phyloP scores from a whole-genome alignment of 2,329 filamentous ascomycete species.

The Talaromyces albobiverticillius region DNA sequence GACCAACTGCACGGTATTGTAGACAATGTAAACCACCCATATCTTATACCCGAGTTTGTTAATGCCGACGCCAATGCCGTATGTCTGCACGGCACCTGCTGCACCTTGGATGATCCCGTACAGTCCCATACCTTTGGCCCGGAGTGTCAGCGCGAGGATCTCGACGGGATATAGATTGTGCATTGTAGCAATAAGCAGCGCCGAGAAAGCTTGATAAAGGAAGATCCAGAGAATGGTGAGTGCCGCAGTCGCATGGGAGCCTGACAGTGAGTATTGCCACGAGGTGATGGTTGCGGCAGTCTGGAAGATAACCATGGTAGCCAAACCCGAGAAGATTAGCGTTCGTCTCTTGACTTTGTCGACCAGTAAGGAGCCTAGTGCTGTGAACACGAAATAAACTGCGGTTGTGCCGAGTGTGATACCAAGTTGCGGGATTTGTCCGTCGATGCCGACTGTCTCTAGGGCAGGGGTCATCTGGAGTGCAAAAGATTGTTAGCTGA shows the following conservation, averaged over 20 bases:
- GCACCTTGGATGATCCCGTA: conserved; percentile 46
- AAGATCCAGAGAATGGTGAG: conserved; percentile 50
- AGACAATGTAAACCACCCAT: conserved; percentile 51
- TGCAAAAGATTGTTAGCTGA: background rate
- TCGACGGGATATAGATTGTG: conserved; percentile 49
- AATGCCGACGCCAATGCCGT: conserved; percentile 50
- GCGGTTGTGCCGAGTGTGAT: conserved; percentile 45
- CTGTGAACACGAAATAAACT: conserved; percentile 48
- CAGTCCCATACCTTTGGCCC: conserved; percentile 47
- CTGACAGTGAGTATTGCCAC: conserved; percentile 41
- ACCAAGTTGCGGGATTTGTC: conserved; percentile 38
- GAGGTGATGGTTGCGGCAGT: conserved; percentile 48
- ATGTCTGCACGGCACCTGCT: conserved; percentile 43
- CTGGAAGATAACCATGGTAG: conserved; percentile 45
- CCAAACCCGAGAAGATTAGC: conserved; percentile 44
- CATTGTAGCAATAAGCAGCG: conserved; percentile 48
- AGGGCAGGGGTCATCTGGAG: conserved; percentile 35
- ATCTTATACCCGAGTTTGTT: conserved; percentile 50
- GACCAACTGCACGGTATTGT: conserved; percentile 49
- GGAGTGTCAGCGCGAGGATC: conserved; percentile 42
- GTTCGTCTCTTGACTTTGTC: conserved; percentile 44
- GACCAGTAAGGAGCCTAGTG: conserved; percentile 42
- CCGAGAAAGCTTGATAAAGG: conserved; percentile 47
- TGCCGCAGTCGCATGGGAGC: conserved; percentile 33
- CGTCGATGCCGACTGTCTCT: conserved; percentile 41